Conservation (phyloP, 2,329 filamentous ascomycete genomes). For the Exserohilum rostratum region DNA sequence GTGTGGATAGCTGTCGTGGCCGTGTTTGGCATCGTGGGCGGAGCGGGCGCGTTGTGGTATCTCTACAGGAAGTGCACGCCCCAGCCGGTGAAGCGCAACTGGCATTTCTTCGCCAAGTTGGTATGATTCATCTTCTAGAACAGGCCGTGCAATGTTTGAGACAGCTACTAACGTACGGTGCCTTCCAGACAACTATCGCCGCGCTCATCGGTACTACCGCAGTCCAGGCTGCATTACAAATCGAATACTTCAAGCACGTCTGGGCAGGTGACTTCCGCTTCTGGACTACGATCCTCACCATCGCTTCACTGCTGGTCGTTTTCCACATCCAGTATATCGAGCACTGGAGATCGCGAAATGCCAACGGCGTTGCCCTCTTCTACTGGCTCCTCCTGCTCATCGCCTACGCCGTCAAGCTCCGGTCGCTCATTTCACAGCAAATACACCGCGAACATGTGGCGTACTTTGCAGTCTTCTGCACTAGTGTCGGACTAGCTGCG, state of each 20-base stretch:
- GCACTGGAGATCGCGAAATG: slow-evolving; percentile 79
- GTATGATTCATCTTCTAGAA: slow-evolving; percentile 53
- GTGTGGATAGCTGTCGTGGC: slow-evolving; percentile 82
- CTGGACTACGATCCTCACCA: slow-evolving; percentile 75
- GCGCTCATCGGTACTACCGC: slow-evolving; percentile 71
- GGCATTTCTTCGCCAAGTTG: slow-evolving; percentile 93
- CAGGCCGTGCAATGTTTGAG: background rate
- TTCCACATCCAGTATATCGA: slow-evolving; percentile 85
- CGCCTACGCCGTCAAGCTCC: slow-evolving; percentile 79
- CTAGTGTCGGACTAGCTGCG: slow-evolving; percentile 72
- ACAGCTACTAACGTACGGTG: slow-evolving; percentile 15
- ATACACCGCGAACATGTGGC: slow-evolving; percentile 68
- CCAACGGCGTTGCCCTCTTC: slow-evolving; percentile 86
- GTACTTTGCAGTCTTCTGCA: slow-evolving; percentile 79
- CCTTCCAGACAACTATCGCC: slow-evolving; percentile 64
- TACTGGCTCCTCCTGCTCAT: slow-evolving; percentile 91
- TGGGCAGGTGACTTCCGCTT: slow-evolving; percentile 86
- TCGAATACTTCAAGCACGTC: slow-evolving; percentile 68
- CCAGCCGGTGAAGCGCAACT: slow-evolving; percentile 75
- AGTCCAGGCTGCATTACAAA: slow-evolving; percentile 77
- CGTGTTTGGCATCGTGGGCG: slow-evolving; percentile 77
- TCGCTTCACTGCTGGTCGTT: slow-evolving; percentile 75
- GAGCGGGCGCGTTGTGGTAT: slow-evolving; percentile 79
- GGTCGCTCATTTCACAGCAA: slow-evolving; percentile 81
- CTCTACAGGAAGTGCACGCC: slow-evolving; percentile 72